Conservation (phyloP, 2,329 filamentous ascomycete genomes). For the Botrytis fabae region DNA sequence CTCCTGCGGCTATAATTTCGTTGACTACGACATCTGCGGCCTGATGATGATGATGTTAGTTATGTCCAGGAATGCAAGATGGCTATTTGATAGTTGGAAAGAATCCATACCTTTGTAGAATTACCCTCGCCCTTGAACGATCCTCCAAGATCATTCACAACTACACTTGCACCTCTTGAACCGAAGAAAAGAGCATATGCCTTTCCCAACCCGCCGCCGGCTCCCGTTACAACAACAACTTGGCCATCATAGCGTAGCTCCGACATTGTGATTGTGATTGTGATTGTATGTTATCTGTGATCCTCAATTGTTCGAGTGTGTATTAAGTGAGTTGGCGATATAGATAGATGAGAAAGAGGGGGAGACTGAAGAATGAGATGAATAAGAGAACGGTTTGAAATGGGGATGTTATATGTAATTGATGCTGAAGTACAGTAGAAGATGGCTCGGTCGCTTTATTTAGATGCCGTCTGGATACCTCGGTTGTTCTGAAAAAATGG, state of each 20-base stretch:
- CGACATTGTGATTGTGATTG: slow-evolving; percentile 49
- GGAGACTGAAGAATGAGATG: neutral
- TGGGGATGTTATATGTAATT: neutral
- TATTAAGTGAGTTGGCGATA: neutral
- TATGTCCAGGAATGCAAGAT: slow-evolving; percentile 13
- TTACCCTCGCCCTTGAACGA: slow-evolving; percentile 92
- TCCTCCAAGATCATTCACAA: slow-evolving; percentile 93
- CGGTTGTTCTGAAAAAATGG: no score
- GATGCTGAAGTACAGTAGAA: neutral
- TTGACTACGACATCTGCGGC: slow-evolving; percentile 80
- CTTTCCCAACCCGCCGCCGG: slow-evolving; percentile 78
- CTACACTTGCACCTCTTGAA: slow-evolving; percentile 86
- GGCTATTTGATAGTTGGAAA: neutral
- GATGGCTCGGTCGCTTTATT: neutral
- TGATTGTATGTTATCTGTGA: neutral
- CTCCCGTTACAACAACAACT: slow-evolving; percentile 85
- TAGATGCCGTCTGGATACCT: no score
- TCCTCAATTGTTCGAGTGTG: neutral
- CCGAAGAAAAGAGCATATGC: slow-evolving; percentile 86
- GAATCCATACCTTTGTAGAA: slow-evolving; percentile 70
- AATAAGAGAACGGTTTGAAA: neutral
- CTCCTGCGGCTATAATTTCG: slow-evolving; percentile 82
- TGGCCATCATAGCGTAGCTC: slow-evolving; percentile 80
- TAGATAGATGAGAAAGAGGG: neutral
- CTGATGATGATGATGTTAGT: slow-evolving; percentile 46